Conservation (phyloP, 768 basidiomycete species). For the Tubosaeta sp. region DNA sequence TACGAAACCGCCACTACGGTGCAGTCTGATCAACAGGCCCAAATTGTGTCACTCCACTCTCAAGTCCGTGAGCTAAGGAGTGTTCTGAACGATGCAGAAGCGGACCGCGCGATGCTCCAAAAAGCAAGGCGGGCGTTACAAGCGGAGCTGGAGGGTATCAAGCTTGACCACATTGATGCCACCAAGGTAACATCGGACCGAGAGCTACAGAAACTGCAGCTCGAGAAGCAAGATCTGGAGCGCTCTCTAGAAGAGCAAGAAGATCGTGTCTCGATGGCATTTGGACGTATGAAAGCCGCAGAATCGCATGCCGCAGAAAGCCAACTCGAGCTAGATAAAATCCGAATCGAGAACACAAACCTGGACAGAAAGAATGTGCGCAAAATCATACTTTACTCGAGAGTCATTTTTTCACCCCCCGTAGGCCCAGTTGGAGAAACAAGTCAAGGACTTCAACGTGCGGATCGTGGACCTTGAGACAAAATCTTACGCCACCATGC, state of each 20-base stretch:
- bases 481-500: constrained; percentile 63
- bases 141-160: constrained; percentile 76
- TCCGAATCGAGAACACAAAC: constrained; percentile 77
- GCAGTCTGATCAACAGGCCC: constrained; percentile 78
- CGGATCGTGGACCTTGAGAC: constrained; percentile 82
- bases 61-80: constrained; percentile 80
- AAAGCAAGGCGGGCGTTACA: constrained; percentile 80
- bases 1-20: constrained; percentile 69
- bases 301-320: constrained; percentile 72
- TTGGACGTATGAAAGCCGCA: constrained; percentile 78
- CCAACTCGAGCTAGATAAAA: constrained; percentile 70
- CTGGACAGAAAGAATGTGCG: constrained; percentile 73
- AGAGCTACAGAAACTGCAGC: constrained; percentile 68
- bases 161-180: constrained; percentile 67
- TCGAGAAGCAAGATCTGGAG: constrained; percentile 81
- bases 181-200: constrained; percentile 67
- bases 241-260: constrained; percentile 74
- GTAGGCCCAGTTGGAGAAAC: constrained; percentile 80
- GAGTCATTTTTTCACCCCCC: neutral
- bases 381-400: neutral
- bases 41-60: constrained; percentile 78
- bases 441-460: constrained; percentile 79
- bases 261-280: constrained; percentile 66
- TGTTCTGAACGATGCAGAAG: constrained; percentile 82
- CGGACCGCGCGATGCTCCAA: constrained; percentile 72